Evolutionary conservation across 2,329 filamentous ascomycete genomes (phyloP), one percentile per base, ranked within the genome.

Genomic region (Trichoderma endophyticum): DNA sequence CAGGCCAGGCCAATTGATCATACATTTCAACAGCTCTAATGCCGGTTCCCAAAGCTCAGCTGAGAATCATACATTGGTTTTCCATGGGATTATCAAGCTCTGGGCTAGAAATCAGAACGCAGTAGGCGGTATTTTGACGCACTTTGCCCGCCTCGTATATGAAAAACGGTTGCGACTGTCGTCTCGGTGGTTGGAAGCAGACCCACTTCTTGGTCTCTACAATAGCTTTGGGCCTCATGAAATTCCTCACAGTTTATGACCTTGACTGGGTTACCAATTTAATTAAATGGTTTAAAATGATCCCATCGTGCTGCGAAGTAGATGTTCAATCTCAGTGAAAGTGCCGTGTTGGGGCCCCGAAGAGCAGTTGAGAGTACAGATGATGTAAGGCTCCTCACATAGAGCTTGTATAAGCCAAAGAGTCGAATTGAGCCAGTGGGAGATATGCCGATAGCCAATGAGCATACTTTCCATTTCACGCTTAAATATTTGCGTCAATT

Each of bases 281-380:
- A 3, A 12, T 24, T n/a, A 51, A 3, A 24, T 24, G 4, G 24
- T 14, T 6, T 54, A 4, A 24, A 51, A 14, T 51, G n/a, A 51
- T 2, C 3, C 9, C 1, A 4, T 6, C 3, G 11, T 24, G 5
- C 6, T 54, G 5, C 4, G 2, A 3, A 54, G 21, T 24, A 0
- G 21, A 24, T 24, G 11, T 14, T 54, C 9, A 21, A 6, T 21
- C 0, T 51, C 4, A 24, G 48, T 7, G 3, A 6, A 24, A 54
- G 21, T 21, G 1, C n/a, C 5, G 11, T 14, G 11, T 24, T 24
- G 5, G n/a, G n/a, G 21, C 11, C n/a, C 14, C 5, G 5, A 54
- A 21, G 5, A 54, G n/a, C 11, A 54, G 21, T 54, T 6, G 1
- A 54, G 21, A 14, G 2, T 6, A 3, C 5, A 54, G 11, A 24